Evolutionary conservation across 108 stramenopile species (phyloP).

Genomic region (Pseudonitzschia pungens): DNA sequence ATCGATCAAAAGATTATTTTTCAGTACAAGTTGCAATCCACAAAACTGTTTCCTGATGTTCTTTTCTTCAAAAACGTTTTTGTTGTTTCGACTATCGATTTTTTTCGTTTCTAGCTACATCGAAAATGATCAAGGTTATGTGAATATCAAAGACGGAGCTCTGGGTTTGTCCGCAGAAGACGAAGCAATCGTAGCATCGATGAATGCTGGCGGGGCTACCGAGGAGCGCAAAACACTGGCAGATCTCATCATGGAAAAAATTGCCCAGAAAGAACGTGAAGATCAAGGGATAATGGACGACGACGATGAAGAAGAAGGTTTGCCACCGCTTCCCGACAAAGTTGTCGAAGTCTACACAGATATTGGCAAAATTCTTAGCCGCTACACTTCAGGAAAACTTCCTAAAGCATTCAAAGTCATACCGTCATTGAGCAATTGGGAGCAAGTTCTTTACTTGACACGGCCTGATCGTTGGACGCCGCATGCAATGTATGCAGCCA

Average conservation of each 20-base stretch:
- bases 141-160: constrained; percentile 54
- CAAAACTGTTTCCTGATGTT: constrained; percentile 4
- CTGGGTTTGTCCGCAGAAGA: constrained; percentile 74
- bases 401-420: constrained; percentile 99
- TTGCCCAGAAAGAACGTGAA: constrained; percentile 91
- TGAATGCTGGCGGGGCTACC: constrained; percentile 45
- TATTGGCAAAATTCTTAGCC: constrained; percentile 92
- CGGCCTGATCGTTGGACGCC: constrained; percentile 97
- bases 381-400: constrained; percentile 95
- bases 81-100: background rate
- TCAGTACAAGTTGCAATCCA: background rate
- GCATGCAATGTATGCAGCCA: constrained; percentile 95
- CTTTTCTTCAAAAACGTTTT: background rate
- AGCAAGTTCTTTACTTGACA: constrained; percentile 96
- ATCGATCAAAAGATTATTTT: too few species aligned
- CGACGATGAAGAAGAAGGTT: constrained; percentile 38
- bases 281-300: constrained; percentile 39
- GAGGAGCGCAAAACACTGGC: constrained; percentile 80
- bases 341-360: constrained; percentile 95
- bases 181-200: constrained; percentile 75
- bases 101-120: constrained; percentile 40
- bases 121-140: constrained; percentile 76
- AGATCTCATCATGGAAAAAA: constrained; percentile 98
- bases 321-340: constrained; percentile 76
- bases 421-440: constrained; percentile 95